These are phyloP conservation scores for Chiua virens DNA, from an alignment of 768 basidiomycete genomes.

Conservation along the genomic window DNA sequence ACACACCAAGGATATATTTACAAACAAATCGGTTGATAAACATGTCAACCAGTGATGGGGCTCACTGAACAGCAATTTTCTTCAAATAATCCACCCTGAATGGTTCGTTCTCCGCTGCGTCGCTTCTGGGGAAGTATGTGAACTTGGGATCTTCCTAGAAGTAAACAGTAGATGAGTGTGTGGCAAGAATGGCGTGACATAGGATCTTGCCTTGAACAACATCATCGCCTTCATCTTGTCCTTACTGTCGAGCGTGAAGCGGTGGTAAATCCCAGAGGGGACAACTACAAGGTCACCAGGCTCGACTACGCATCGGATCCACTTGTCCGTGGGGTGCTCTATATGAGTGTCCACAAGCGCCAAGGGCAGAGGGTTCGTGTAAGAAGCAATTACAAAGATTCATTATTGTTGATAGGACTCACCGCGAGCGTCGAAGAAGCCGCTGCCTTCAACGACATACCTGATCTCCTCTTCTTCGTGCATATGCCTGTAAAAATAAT, in stretches of 20 bases:
- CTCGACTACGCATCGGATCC: constrained; percentile 75
- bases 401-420: constrained; percentile 16
- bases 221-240: constrained; percentile 75
- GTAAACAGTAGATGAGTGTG: not conserved
- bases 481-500: constrained; percentile 62
- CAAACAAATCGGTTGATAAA: too few species aligned
- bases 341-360: not conserved
- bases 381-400: not conserved
- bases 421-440: constrained; percentile 90
- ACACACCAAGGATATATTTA: too few species aligned
- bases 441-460: constrained; percentile 77
- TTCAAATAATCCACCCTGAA: constrained; percentile 60
- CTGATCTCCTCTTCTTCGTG: constrained; percentile 95
- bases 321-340: constrained; percentile 66
- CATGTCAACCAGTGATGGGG: too few species aligned
- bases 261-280: constrained; percentile 90
- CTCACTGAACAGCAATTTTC: constrained; percentile 39
- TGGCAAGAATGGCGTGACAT: not conserved
- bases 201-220: constrained; percentile 66
- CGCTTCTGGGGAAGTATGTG: constrained; percentile 67
- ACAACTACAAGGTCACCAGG: constrained; percentile 83
- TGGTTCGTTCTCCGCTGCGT: constrained; percentile 61
- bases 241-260: constrained; percentile 79
- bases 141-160: constrained; percentile 87
- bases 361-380: not conserved